Conservation (phyloP, 2,329 filamentous ascomycete genomes). For the Trichoderma polysporum region DNA sequence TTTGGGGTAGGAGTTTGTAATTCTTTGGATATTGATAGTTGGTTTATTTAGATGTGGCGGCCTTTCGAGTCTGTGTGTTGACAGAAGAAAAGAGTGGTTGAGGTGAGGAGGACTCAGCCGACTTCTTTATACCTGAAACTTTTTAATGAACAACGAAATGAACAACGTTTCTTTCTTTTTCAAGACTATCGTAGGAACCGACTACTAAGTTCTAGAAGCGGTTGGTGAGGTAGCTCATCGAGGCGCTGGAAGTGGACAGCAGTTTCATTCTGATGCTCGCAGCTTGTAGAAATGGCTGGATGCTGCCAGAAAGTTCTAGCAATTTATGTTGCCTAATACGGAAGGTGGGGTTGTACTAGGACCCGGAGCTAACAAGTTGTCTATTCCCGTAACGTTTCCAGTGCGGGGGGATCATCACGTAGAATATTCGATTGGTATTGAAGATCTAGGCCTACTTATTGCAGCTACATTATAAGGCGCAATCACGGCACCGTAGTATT, state of each 20-base stretch:
- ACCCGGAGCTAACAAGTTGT: background rate
- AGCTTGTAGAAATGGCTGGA: background rate
- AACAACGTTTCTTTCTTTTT: background rate
- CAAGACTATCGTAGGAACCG: background rate
- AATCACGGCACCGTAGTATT: too few relatives aligned
- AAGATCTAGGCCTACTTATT: too few relatives aligned
- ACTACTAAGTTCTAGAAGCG: background rate
- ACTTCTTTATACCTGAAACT: slow-evolving; percentile 12
- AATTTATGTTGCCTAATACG: background rate
- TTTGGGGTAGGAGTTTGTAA: background rate
- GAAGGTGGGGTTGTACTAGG: background rate
- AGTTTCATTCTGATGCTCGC: too few relatives aligned
- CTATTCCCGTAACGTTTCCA: too few relatives aligned
- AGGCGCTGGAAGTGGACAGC: too few relatives aligned
- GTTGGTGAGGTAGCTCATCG: too few relatives aligned
- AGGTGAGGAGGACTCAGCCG: background rate
- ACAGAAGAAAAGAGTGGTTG: background rate
- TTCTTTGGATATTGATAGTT: background rate
- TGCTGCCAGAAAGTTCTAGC: background rate
- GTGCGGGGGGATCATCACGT: too few relatives aligned
- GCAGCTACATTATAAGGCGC: too few relatives aligned
- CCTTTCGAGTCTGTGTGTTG: background rate
- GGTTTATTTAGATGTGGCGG: background rate
- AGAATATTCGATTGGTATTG: too few relatives aligned
- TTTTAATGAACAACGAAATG: too few relatives aligned